Evolutionary conservation across 805 yeast species (phyloP), one percentile per base, ranked within the genome.

Genomic region (Yamadazyma olivae): DNA sequence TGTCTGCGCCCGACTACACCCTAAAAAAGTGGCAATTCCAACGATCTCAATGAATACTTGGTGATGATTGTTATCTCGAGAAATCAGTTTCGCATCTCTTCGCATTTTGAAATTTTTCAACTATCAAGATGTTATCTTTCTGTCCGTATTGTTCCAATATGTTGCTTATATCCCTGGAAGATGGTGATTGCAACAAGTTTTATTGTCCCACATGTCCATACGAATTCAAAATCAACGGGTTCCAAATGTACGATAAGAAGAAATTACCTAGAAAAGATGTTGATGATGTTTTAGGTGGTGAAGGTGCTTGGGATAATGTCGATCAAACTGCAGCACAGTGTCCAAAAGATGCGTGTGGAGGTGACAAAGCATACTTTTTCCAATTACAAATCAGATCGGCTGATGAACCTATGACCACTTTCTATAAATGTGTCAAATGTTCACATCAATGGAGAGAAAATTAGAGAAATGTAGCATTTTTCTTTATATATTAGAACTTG

Each of bases 391-490:
- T 93, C 53, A 75, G 99, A 62, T 85, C 95, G 43, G 99, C 99
- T 2, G 99, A 93, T 74, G 99, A 93, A 67, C 99, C 99, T 17
- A 93, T 93, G 98, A 93, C 99, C 0, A 91, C 98, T 2, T 93
- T 93, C 59, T 91, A 87, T 61, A 89, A 91, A 61, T 93, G 99
- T 67, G 89, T 89, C 24, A 82, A 79, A 44, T 93, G 99, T 69
- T 86, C 87, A 33, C 76, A 88, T 55, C 95, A 91, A 63, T 93
- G 99, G 99, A 83, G 96, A 64, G 99, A 93, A 53, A 93, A 93
- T 53, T 93, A 50, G 55, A 36, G 12, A n/a, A 13, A 8, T 21
- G 13, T 18, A n/a, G n/a, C n/a, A n/a, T 15, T n/a, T n/a, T n/a
- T n/a, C n/a, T n/a, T n/a, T n/a, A n/a, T n/a, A n/a, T n/a, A n/a